A percentile compares a stretch with the other conserved stretches of the same genome.
phyloP scores from a whole-genome alignment of 192 early-diverging fungal genomes.

The Anaeromyces robustus region DNA sequence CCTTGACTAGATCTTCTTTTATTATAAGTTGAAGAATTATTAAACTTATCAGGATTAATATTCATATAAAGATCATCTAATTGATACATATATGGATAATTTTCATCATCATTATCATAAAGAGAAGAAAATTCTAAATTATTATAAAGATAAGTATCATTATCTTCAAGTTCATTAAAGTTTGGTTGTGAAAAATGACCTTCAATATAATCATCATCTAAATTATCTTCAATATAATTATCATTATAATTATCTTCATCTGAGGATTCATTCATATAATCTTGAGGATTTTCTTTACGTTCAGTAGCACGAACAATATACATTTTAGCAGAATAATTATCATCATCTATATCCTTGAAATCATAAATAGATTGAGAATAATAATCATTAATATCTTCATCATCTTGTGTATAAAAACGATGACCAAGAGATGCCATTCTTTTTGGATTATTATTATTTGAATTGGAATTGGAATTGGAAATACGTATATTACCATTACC shows the following conservation, averaged over 20 bases:
- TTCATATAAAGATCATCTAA: too few species aligned
- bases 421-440: neutral
- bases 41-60: too few species aligned
- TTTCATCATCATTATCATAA: neutral
- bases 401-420: neutral
- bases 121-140: neutral
- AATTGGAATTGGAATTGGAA: neutral
- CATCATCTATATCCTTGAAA: neutral
- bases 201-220: neutral
- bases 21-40: neutral
- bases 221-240: neutral
- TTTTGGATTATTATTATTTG: neutral
- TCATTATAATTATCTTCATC: neutral
- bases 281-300: neutral
- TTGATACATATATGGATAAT: neutral
- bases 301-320: neutral
- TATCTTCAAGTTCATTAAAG: neutral
- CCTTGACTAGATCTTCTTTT: neutral
- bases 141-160: neutral
- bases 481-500: neutral
- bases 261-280: neutral
- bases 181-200: neutral
- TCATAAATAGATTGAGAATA: too few species aligned
- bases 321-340: neutral
- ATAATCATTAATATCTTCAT: too few species aligned